Base-by-base conservation (phyloP, 78 protist species). In the Corallochytrium limacisporum region DNA sequence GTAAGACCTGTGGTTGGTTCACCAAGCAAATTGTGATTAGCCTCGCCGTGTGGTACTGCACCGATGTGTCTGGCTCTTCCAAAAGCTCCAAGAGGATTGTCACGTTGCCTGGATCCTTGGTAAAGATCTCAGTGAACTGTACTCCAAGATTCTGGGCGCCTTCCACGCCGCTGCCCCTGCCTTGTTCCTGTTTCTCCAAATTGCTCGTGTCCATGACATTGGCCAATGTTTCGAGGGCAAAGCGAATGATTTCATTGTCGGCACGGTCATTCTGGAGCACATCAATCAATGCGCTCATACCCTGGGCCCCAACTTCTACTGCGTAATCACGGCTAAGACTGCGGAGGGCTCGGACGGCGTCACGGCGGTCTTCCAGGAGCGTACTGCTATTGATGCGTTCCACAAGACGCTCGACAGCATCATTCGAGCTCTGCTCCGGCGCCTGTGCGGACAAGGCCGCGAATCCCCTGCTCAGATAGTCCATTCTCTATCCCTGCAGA, bases 41-140 rank as follows among this genome's bases (percentile, higher is more conserved):
- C 37, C 51, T 49, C n/a, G 69, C 60, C 4, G 74, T 32, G 24
- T 40, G 66, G 55, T 67, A 75, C 31, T 62, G 68, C 31, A 75
- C 67, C 16, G 69, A 55, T 4, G 31, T 49, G 33, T 75, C 78
- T 39, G 38, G 10, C 65, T 47, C 44, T 7, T 33, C 47, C 16
- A 66, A 47, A 26, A 50, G 61, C 16, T 2, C 46, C 22, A 66
- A 35, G 29, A 47, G 68, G 31, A 46, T 22, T 1, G 20, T 2
- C 26, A 65, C 57, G 32, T 49, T 40, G 33, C 37, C 61, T 13
- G 38, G 9, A 13, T 38, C 18, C 49, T 51, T 49, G 35, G 22
- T 33, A 32, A 66, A 66, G 2, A 51, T 38, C 61, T 49, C 72
- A 1, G 72, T 66, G 72, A 50, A 51, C 20, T 33, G 39, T 3